A percentile compares a stretch with the other conserved stretches of the same genome.
Evolutionary conservation across 2,329 filamentous ascomycete genomes (phyloP).

Genomic region (Calonectria naviculata): DNA sequence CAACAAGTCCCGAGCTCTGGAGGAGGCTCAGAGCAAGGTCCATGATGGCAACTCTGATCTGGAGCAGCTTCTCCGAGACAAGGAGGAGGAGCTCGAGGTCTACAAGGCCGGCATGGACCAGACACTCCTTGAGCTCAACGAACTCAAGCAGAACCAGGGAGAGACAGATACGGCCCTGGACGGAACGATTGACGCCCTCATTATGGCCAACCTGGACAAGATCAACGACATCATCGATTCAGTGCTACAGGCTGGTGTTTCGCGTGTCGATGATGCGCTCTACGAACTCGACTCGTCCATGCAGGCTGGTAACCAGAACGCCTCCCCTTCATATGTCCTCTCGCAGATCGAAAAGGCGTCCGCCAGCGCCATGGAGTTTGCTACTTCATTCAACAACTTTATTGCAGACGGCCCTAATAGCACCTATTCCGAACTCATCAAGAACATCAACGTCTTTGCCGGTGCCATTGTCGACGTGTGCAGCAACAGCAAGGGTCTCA

Average conservation of each 20-base stretch:
- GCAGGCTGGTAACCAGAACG: constrained; percentile 99
- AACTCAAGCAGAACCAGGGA: constrained; percentile 80
- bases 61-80: constrained; percentile 86
- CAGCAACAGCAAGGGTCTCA: constrained; percentile 95
- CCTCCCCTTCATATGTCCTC: constrained; percentile 91
- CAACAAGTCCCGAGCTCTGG: constrained; percentile 87
- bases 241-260: constrained; percentile 90
- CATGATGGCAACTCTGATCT: constrained; percentile 87
- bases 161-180: constrained; percentile 86
- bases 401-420: constrained; percentile 96
- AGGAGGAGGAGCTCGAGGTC: constrained; percentile 97
- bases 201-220: constrained; percentile 88
- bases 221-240: constrained; percentile 99
- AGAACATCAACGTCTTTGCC: constrained; percentile 89
- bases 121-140: constrained; percentile 90
- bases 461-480: constrained; percentile 93
- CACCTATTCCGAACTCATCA: constrained; percentile 90
- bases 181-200: constrained; percentile 89
- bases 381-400: constrained; percentile 98
- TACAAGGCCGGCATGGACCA: constrained; percentile 99
- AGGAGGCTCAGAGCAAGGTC: constrained; percentile 83
- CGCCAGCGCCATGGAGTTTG: constrained; percentile 94
- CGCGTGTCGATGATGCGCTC: constrained; percentile 93
- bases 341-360: constrained; percentile 98
- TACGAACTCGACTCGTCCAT: constrained; percentile 98